Evolutionary conservation across 345 rosid genomes (phyloP).

Genomic region (Dipteronia sinensis): DNA sequence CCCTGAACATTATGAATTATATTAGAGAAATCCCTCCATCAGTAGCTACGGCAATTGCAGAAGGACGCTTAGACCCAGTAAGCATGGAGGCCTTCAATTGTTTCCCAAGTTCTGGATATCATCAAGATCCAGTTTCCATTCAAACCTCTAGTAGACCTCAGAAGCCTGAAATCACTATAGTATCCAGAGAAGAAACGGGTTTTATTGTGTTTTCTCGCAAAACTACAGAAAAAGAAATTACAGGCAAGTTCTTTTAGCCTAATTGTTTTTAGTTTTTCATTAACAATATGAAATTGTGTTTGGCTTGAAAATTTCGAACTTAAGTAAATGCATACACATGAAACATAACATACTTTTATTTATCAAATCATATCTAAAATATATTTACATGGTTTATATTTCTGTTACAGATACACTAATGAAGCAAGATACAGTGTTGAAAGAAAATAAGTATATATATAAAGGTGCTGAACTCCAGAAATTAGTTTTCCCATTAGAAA

Average conservation of each 20-base stretch:
- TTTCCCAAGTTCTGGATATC: slow-evolving; percentile 27
- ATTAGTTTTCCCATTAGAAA: too few species aligned
- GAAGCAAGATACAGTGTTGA: slow-evolving; percentile 32
- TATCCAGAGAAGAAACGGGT: slow-evolving; percentile 25
- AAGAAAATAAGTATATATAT: slow-evolving; percentile 37
- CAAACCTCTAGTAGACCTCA: slow-evolving; percentile 24
- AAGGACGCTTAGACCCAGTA: slow-evolving; percentile 68
- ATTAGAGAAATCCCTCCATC: slow-evolving; percentile 73
- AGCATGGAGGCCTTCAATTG: slow-evolving; percentile 69
- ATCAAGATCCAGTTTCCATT: slow-evolving; percentile 13
- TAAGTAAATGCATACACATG: background rate
- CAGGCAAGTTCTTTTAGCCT: slow-evolving; percentile 32
- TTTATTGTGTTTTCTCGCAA: slow-evolving; percentile 33
- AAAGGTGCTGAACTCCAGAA: slow-evolving; percentile 57
- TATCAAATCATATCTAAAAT: background rate
- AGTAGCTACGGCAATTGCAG: slow-evolving; percentile 71
- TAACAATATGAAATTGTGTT: background rate
- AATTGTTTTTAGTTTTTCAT: background rate
- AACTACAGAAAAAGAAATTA: slow-evolving; percentile 27
- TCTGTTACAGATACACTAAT: slow-evolving; percentile 22
- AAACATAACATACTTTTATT: too few species aligned
- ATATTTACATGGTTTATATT: background rate
- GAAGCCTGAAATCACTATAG: slow-evolving; percentile 29
- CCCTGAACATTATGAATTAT: slow-evolving; percentile 30
- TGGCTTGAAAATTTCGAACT: background rate